These are phyloP conservation scores for Osmanthus fragrans DNA, from an alignment of 257 asterid genomes.

Conservation along the genomic window DNA sequence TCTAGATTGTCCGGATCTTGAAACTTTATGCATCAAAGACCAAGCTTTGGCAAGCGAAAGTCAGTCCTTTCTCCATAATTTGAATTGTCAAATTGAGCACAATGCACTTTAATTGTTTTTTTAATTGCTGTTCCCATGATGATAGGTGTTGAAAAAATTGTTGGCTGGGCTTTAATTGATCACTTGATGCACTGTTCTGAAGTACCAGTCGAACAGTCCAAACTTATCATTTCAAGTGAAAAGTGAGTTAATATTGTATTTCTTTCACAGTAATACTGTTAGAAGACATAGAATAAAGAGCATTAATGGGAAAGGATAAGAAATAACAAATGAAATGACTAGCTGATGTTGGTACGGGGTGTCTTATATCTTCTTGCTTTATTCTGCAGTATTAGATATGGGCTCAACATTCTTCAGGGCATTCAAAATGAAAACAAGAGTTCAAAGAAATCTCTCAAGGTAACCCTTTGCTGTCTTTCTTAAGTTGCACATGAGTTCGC, in stretches of 20 bases:
- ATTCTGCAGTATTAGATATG: conserved; percentile 62
- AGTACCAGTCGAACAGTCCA: conserved; percentile 43
- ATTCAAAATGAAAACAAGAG: conserved; percentile 75
- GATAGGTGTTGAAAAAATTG: conserved; percentile 65
- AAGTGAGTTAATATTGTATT: conserved; percentile 40
- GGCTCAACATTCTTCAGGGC: conserved; percentile 67
- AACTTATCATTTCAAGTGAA: conserved; percentile 59
- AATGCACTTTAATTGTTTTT: conserved; percentile 10
- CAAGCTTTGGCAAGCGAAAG: conserved; percentile 82
- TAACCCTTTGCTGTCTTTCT: conserved; percentile 25
- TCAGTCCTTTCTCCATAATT: conserved; percentile 33
- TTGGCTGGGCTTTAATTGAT: conserved; percentile 88
- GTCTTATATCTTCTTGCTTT: conserved; percentile 20
- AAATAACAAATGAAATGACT: neutral
- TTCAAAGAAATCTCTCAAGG: conserved; percentile 80
- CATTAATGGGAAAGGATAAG: neutral
- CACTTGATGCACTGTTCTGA: conserved; percentile 70
- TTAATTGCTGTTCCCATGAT: conserved; percentile 29
- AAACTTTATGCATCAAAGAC: conserved; percentile 68
- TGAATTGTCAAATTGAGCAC: conserved; percentile 24
- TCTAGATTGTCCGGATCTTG: conserved; percentile 75
- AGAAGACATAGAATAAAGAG: neutral
- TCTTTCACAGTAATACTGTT: conserved; percentile 1
- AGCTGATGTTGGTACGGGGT: conserved; percentile 5
- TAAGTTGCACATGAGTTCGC: neutral